Evolutionary conservation across 768 basidiomycete species (phyloP).

Genomic region (Tylopilus balloui): DNA sequence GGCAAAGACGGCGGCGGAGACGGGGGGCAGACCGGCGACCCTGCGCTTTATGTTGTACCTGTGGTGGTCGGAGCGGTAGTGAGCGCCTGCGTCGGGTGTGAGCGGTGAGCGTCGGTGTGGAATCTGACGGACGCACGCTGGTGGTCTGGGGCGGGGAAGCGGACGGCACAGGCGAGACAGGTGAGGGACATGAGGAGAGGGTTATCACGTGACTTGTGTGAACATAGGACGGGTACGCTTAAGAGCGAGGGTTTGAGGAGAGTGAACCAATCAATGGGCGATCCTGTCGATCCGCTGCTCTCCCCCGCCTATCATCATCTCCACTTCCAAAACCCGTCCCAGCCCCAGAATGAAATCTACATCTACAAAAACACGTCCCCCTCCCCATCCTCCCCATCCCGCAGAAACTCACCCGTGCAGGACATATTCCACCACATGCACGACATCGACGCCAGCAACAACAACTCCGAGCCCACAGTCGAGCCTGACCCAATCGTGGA

Average conservation of each 20-base stretch:
- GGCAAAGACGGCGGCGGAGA: conserved; percentile 73
- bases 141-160: conserved; percentile 74
- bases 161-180: conserved; percentile 88
- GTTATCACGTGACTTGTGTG: conserved; percentile 5
- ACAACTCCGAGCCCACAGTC: conserved; percentile 24
- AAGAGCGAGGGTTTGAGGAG: conserved; percentile 16
- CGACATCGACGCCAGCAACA: conserved; percentile 9
- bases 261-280: conserved; percentile 47
- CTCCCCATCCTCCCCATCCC: conserved; percentile 28
- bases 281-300: conserved; percentile 61
- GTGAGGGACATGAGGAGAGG: conserved; percentile 40
- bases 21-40: conserved; percentile 84
- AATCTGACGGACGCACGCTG: conserved; percentile 57
- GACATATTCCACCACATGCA: conserved; percentile 33
- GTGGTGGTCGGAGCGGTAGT: conserved; percentile 94
- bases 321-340: conserved; percentile 28
- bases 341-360: conserved; percentile 25
- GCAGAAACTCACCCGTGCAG: conserved; percentile 26
- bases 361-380: conserved; percentile 32
- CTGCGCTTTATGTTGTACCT: conserved; percentile 98
- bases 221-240: not conserved
- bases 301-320: conserved; percentile 50
- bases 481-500: conserved; percentile 52
- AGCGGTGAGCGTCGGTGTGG: not conserved
- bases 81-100: conserved; percentile 52